A percentile compares a stretch with the other conserved stretches of the same genome.
Conservation (phyloP, 345 rosid genomes). For the Sisymbrium irio region DNA sequence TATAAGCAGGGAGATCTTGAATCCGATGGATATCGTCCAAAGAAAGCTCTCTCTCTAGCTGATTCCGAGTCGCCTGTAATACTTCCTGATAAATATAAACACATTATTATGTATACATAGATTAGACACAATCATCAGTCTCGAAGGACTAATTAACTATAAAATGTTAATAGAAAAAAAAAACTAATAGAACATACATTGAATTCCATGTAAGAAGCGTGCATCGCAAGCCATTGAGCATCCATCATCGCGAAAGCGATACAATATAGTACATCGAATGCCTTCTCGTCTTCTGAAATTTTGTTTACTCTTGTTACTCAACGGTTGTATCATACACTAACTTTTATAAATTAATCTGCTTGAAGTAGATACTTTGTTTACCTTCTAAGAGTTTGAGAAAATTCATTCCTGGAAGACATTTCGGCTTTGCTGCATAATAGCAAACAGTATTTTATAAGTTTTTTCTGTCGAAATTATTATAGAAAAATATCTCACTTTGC, state of each 20-base stretch:
- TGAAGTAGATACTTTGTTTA: conserved; percentile 21
- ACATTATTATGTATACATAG: background rate
- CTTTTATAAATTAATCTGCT: background rate
- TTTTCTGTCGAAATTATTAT: background rate
- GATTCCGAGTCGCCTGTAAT: conserved; percentile 67
- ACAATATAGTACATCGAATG: conserved; percentile 92
- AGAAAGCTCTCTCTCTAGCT: conserved; percentile 80
- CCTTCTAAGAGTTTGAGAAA: conserved; percentile 88
- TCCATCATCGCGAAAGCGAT: conserved; percentile 97
- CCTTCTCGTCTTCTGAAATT: conserved; percentile 79
- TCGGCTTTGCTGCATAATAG: conserved; percentile 66
- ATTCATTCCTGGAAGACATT: conserved; percentile 65
- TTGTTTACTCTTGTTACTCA: background rate
- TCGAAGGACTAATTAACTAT: background rate
- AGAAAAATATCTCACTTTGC: no score
- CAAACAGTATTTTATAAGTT: background rate
- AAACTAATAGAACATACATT: conserved; percentile 47
- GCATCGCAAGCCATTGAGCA: conserved; percentile 99
- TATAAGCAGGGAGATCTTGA: conserved; percentile 85
- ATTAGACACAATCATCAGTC: background rate
- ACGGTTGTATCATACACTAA: background rate
- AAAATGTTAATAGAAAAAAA: background rate
- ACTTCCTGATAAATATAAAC: conserved; percentile 61
- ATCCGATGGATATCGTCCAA: conserved; percentile 74
- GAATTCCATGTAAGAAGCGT: conserved; percentile 97